A percentile compares a stretch with the other conserved stretches of the same genome.
phyloP scores from a whole-genome alignment of 352 stramenopile species.

The Phytopythium kandeliae region DNA sequence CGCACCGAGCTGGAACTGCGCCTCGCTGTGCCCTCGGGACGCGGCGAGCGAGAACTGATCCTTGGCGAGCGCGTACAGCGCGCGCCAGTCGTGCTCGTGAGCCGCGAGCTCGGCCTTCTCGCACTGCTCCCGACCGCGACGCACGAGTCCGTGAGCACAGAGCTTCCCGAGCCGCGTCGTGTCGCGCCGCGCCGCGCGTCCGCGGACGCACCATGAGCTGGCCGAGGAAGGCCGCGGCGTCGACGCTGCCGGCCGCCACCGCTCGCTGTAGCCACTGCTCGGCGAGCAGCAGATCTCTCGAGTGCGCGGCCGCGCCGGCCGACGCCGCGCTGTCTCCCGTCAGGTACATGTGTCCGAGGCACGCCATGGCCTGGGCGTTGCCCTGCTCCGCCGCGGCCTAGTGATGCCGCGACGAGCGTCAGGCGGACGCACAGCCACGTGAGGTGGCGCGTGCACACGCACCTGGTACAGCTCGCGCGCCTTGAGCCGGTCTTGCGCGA shows the following conservation, averaged over 20 bases:
- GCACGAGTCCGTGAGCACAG: too few species aligned
- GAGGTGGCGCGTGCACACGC: neutral
- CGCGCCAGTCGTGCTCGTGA: slow-evolving; percentile 21
- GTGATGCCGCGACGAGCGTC: too few species aligned
- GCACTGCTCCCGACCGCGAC: slow-evolving; percentile 14
- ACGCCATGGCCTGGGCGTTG: slow-evolving; percentile 40
- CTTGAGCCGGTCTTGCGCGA: slow-evolving; percentile 24
- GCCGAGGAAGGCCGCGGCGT: slow-evolving; percentile 46
- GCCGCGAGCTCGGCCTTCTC: slow-evolving; percentile 40
- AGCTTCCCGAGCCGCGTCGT: too few species aligned
- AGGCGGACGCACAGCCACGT: too few species aligned
- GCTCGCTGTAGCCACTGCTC: slow-evolving; percentile 49
- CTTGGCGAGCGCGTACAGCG: slow-evolving; percentile 31
- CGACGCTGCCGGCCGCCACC: slow-evolving; percentile 24
- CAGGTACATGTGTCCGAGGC: slow-evolving; percentile 60
- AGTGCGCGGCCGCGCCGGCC: slow-evolving; percentile 12
- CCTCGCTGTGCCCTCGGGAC: slow-evolving; percentile 40
- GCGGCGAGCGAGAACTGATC: slow-evolving; percentile 46
- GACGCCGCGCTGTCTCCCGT: slow-evolving; percentile 10
- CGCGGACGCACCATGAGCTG: slow-evolving; percentile 37
- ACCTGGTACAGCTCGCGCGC: slow-evolving; percentile 58
- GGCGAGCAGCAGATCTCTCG: slow-evolving; percentile 47
- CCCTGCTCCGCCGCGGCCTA: slow-evolving; percentile 48
- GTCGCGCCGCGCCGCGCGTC: too few species aligned
- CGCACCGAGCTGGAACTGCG: slow-evolving; percentile 49